Evolutionary conservation across 2,329 filamentous ascomycete genomes (phyloP), one percentile per base, ranked within the genome.

Genomic region (Biscogniauxia sp.): DNA sequence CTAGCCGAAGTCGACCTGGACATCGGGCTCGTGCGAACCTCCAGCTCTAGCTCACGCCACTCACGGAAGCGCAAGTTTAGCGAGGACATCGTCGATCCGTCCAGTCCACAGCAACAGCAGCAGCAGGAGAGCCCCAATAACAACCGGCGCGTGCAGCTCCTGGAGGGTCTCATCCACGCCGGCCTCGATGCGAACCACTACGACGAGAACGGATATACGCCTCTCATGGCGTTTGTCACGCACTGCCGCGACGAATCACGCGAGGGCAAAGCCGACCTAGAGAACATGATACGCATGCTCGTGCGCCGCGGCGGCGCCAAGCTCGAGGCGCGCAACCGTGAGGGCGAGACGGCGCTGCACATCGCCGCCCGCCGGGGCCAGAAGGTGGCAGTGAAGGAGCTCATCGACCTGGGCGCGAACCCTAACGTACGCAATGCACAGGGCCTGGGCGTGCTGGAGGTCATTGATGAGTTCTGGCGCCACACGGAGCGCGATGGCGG

Each of bases 271-370:
- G 80, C 82, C 1, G 80, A 81, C 0, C 78, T 82, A 1, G 75
- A 76, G 8, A 62, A 69, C 3, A 80, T 85, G 6, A 70, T 86
- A 4, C 71, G 76, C 56, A 67, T 74, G 0, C 75, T 86, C 0
- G 64, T 83, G 19, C 37, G 37, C 17, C 60, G 70, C 0, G 69
- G 69, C 0, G 80, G 81, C 1, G 82, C 81, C 0, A 69, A 77
- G 1, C 64, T 85, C 3, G 75, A 85, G 58, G 79, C 77, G 5
- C 80, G 83, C 26, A 86, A 86, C 67, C 74, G 82, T 3, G 72
- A 75, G 0, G 83, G 83, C 50, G 84, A 86, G 71, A 86, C 84
- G 0, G 78, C 83, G 0, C 74, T 86, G 26, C 81, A 85, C 49
- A 68, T 86, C 8, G 83, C 84, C 0, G 82, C 82, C 1, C 77